phyloP scores from a whole-genome alignment of 164 flowering plant species.

The Nymphaea colorata region DNA sequence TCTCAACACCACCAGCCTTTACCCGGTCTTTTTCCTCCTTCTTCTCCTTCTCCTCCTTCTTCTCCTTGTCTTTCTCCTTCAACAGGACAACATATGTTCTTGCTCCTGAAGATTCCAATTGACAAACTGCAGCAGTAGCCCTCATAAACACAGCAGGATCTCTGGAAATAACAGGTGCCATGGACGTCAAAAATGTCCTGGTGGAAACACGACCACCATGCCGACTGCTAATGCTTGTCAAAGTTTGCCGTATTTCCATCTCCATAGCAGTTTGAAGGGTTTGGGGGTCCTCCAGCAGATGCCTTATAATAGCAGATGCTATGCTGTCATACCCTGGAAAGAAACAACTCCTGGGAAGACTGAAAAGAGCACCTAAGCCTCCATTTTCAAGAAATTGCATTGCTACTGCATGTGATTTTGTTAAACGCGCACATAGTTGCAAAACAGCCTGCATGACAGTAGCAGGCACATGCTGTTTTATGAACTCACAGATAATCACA shows the following conservation, averaged over 20 bases:
- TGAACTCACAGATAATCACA: conserved; percentile 49
- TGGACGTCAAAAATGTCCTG: conserved; percentile 56
- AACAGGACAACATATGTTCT: conserved; percentile 50
- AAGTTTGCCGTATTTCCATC: conserved; percentile 69
- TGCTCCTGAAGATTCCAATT: conserved; percentile 73
- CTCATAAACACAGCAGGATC: conserved; percentile 82
- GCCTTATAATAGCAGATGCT: conserved; percentile 74
- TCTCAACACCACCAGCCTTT: conserved; percentile 44
- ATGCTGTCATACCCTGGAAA: conserved; percentile 81
- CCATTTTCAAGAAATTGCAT: conserved; percentile 78
- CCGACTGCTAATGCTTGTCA: conserved; percentile 38
- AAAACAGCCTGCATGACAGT: conserved; percentile 83
- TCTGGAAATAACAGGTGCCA: conserved; percentile 87
- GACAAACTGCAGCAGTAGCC: conserved; percentile 77
- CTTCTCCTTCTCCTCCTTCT: conserved; percentile 16
- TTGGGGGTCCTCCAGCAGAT: conserved; percentile 94
- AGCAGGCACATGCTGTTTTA: conserved; percentile 69
- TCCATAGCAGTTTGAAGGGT: conserved; percentile 96
- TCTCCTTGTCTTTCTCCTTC: conserved; percentile 74
- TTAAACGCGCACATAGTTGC: conserved; percentile 80
- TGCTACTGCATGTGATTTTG: conserved; percentile 71
- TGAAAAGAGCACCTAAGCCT: conserved; percentile 60
- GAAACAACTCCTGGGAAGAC: conserved; percentile 67
- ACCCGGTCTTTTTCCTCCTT: conserved; percentile 68
- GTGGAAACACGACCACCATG: conserved; percentile 54